phyloP scores from a whole-genome alignment of 176 grass and related monocot species.

The Zea luxurians region DNA sequence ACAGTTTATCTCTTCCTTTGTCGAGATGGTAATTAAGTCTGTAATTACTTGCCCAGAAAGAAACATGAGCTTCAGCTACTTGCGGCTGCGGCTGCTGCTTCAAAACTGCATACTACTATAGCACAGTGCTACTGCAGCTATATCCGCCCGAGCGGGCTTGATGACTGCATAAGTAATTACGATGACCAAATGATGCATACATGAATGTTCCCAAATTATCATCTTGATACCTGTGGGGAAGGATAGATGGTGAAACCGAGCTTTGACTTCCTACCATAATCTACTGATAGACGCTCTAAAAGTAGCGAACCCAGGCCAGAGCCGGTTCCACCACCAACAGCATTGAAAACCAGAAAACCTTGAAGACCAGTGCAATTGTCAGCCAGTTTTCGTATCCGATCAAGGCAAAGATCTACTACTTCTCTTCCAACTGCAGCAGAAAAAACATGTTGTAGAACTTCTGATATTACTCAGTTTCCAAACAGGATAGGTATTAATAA shows the following conservation, averaged over 20 bases:
- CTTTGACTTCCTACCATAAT: slow-evolving; percentile 85
- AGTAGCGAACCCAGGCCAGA: slow-evolving; percentile 80
- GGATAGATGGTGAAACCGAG: slow-evolving; percentile 89
- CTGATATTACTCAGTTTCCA: neutral
- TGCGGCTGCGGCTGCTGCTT: neutral
- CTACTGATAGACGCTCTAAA: slow-evolving; percentile 72
- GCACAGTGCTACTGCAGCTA: neutral
- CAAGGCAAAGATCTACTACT: slow-evolving; percentile 69
- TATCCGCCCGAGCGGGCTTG: neutral
- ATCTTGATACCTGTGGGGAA: slow-evolving; percentile 58
- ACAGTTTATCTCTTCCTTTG: neutral
- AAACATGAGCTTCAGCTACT: neutral
- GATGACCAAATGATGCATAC: neutral
- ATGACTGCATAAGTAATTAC: neutral
- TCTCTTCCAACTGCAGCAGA: slow-evolving; percentile 67
- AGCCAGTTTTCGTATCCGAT: slow-evolving; percentile 77
- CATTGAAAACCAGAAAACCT: slow-evolving; percentile 82
- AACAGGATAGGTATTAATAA: slow-evolving; percentile 5
- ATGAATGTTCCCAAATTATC: neutral
- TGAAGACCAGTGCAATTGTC: slow-evolving; percentile 83
- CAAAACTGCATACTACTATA: neutral
- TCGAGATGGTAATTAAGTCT: neutral
- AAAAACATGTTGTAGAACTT: slow-evolving; percentile 9
- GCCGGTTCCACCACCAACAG: slow-evolving; percentile 73
- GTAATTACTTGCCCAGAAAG: neutral